Evolutionary conservation across 129 eudicot species (phyloP), one percentile per base, ranked within the genome.

Genomic region (Erigeron canadensis): DNA sequence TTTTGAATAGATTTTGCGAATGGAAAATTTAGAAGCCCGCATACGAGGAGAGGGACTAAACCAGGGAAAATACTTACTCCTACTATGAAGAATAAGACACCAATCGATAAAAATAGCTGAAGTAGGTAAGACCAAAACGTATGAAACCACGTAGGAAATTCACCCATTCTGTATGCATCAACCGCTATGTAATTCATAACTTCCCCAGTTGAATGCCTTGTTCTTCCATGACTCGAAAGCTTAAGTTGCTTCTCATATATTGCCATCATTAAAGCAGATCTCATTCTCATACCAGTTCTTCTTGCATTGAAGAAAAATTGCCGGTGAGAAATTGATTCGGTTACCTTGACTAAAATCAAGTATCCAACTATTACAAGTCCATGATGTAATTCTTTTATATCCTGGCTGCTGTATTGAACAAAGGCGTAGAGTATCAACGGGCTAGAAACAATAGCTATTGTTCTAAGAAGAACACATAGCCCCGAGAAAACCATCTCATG

Each of bases 111-210:
- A 70, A 86, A 71, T 15, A 91, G 70, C 42, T 86, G 95, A 10
- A 88, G 22, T 4, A 17, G n/a, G 12, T 54, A 84, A 43, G 69
- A 73, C 95, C 91, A 91, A 17, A 76, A 81, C 7, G 64, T 39
- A 56, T 88, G 90, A 34, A 86, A 79, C 95, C 95, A 86, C 86
- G 76, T 70, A 4, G 85, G 85, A 68, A 88, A 86, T 4, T 88
- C 97, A 15, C 95, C 92, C 92, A 91, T 87, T 54, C 97, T 63
- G 42, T 91, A 87, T 11, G 97, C 91, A 78, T 91, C 96, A 47
- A 91, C 83, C 0, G 88, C 88, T n/a, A 91, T 86, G 71, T 88
- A 91, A 61, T 91, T 91, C 11, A 84, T 90, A 38, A 91, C 74
- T 71, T 91, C 96, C 0, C 96, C 91, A 0, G 96, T 86, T 8